phyloP scores from a whole-genome alignment of 495 filamentous ascomycete genomes.

The Aspergillus ellipticus region DNA sequence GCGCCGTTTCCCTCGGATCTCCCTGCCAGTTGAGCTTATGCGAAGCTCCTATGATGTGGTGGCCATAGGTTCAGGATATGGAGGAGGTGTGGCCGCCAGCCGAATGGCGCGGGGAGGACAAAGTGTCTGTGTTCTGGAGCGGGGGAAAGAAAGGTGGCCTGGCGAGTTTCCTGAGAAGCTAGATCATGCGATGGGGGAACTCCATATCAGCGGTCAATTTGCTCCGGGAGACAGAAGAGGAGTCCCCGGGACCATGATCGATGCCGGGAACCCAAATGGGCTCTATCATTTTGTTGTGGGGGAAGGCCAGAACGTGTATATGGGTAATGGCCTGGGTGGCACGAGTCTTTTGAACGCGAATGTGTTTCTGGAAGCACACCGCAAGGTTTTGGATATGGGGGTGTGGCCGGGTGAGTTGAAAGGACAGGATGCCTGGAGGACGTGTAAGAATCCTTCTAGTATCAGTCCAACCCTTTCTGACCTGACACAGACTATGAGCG shows the following conservation, averaged over 20 bases:
- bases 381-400: background rate
- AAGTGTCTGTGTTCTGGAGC: background rate
- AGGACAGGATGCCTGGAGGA: background rate
- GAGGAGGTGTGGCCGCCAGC: constrained; percentile 1
- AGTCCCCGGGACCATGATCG: background rate
- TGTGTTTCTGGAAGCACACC: constrained; percentile 2
- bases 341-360: constrained; percentile 3
- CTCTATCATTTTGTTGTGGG: constrained; percentile 1
- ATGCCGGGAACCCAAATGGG: background rate
- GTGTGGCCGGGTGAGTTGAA: background rate
- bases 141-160: background rate
- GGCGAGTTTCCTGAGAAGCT: constrained; percentile 5
- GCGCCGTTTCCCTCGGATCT: constrained; percentile 3
- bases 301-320: constrained; percentile 5
- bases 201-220: background rate
- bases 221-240: background rate
- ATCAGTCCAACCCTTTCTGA: background rate
- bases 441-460: background rate
- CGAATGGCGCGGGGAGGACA: constrained; percentile 1
- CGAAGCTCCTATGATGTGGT: constrained; percentile 1
- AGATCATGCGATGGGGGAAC: background rate
- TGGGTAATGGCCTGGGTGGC: constrained; percentile 1
- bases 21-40: background rate
- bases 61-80: background rate
- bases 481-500: background rate